Evolutionary conservation across 2,329 filamentous ascomycete genomes (phyloP).

Genomic region (Fusarium gaditjirri): DNA sequence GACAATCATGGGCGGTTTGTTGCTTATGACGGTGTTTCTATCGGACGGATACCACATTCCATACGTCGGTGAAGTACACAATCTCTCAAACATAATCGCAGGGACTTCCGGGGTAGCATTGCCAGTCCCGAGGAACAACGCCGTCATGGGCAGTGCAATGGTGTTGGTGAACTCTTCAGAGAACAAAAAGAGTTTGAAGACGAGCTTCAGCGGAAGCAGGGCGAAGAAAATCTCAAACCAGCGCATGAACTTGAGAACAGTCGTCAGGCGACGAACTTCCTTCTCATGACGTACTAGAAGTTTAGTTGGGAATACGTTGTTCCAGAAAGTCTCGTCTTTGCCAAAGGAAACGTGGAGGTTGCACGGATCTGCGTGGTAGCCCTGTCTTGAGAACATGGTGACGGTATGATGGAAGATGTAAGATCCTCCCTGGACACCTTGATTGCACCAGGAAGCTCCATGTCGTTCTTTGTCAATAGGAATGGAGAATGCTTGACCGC

Average conservation of each 20-base stretch:
- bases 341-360: conserved; percentile 23
- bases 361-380: conserved; percentile 25
- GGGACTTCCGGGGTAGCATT: conserved; percentile 25
- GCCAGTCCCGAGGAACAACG: conserved; percentile 21
- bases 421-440: conserved; percentile 26
- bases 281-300: conserved; percentile 17
- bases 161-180: conserved; percentile 31
- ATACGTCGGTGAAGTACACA: conserved; percentile 23
- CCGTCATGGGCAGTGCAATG: conserved; percentile 25
- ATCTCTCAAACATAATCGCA: conserved; percentile 23
- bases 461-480: conserved; percentile 30
- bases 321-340: conserved; percentile 27
- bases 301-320: conserved; percentile 23
- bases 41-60: conserved; percentile 34
- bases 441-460: conserved; percentile 32
- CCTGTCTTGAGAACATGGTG: conserved; percentile 30
- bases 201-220: background rate
- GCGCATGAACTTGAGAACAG: conserved; percentile 30
- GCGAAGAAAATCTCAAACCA: conserved; percentile 33
- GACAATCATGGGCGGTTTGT: conserved; percentile 24
- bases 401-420: conserved; percentile 33
- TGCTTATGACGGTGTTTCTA: conserved; percentile 14
- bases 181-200: conserved; percentile 22
- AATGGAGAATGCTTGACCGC: conserved; percentile 29
- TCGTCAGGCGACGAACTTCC: conserved; percentile 20